Base-by-base conservation (phyloP, 176 grass and related monocot genomes). In the Zea luxurians region DNA sequence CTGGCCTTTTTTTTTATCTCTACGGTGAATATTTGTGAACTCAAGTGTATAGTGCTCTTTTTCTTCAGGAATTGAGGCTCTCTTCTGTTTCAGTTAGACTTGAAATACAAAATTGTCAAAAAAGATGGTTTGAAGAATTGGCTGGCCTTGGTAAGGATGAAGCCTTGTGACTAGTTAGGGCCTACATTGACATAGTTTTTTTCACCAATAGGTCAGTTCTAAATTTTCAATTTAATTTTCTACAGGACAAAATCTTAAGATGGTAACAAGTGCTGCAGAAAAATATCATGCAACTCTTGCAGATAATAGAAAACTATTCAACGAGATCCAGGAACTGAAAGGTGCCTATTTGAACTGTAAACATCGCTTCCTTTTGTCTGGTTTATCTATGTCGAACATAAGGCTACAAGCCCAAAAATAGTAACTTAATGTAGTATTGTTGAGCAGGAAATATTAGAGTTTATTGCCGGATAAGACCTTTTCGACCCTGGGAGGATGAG, bases 311-410 rank as follows among this genome's bases (percentile, higher is more conserved):
- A 91, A 81, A 74, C 37, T 97, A 66, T 91, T 90, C 78, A 97
- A 97, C 37, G 91, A 97, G 52, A 83, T 97, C 66, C 94, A 90
- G 76, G 94, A 97, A 86, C 81, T 97, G 80, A 97, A 97, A 94
- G 94, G 94, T 97, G 45, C 66, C 38, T 65, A 58, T 79, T 45
- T 81, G 52, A 76, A 85, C 34, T 57, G 54, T 41, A 71, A 37
- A 48, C 16, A 75, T 41, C 5, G 48, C 16, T 70, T 79, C 7
- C 8, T 83, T 81, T 70, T 50, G 8, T 45, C 36, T 78, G 47
- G 48, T 40, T 27, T 76, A 70, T 77, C n/a, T 76, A 49, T 54
- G 73, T 53, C 43, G 36, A 49, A 72, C 48, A 41, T 65, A 70
- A 61, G 10, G 42, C 37, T 83, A 18, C 60, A 61, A 70, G 20